Conservation (phyloP, 352 stramenopile species). For the Lagenidium sp. region DNA sequence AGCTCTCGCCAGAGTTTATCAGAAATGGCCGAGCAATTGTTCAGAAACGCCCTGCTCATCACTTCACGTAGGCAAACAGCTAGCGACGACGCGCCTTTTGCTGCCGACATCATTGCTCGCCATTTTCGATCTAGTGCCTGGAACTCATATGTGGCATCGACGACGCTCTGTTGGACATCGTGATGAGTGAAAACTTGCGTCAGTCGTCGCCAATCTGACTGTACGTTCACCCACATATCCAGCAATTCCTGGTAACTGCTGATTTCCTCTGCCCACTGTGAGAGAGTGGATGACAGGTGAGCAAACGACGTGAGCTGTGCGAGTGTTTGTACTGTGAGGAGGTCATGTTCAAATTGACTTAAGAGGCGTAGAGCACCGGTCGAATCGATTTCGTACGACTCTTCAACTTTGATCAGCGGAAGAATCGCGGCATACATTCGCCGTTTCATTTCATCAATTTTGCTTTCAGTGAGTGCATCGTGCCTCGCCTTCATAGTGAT, state of each 20-base stretch:
- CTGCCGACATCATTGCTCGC: conserved; percentile 53
- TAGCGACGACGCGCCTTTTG: conserved; percentile 34
- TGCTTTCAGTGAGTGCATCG: conserved; percentile 43
- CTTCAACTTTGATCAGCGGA: conserved; percentile 29
- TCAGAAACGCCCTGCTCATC: conserved; percentile 41
- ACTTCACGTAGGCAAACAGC: conserved; percentile 48
- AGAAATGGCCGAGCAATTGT: conserved; percentile 24
- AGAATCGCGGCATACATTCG: conserved; percentile 24
- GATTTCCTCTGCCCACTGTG: conserved; percentile 53
- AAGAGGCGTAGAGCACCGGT: conserved; percentile 21
- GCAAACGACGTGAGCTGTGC: conserved; percentile 30
- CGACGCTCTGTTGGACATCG: conserved; percentile 50
- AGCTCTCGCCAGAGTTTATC: conserved; percentile 54
- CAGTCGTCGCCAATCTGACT: conserved; percentile 42
- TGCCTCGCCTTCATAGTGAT: conserved; percentile 45
- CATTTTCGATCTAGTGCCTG: conserved; percentile 59
- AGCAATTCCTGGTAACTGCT: conserved; percentile 49
- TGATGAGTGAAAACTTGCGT: conserved; percentile 30
- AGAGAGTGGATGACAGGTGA: conserved; percentile 24
- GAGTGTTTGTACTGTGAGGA: conserved; percentile 47
- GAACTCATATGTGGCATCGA: conserved; percentile 45
- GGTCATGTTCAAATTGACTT: conserved; percentile 36
- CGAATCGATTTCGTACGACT: conserved; percentile 37
- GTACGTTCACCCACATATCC: conserved; percentile 39
- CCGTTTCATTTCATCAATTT: conserved; percentile 50